phyloP scores from a whole-genome alignment of 345 rosid genomes.

The Ceriops tagal region DNA sequence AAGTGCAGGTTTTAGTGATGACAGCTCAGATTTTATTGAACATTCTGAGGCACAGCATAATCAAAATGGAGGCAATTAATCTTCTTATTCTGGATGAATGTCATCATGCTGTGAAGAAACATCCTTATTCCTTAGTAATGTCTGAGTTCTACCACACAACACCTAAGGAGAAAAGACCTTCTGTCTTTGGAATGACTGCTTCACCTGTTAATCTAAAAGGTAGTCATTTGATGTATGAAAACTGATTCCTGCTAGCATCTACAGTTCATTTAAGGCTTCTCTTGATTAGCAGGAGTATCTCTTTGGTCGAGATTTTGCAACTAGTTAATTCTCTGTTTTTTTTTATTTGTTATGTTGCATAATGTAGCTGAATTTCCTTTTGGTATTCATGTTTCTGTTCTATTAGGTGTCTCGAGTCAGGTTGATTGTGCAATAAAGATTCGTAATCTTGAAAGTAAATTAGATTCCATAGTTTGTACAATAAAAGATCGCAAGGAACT shows the following conservation, averaged over 20 bases:
- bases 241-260: conserved; percentile 7
- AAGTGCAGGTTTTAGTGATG: conserved; percentile 82
- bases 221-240: conserved; percentile 24
- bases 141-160: conserved; percentile 97
- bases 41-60: conserved; percentile 93
- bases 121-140: conserved; percentile 97
- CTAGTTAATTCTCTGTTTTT: not conserved
- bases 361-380: not conserved
- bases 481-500: conserved; percentile 93
- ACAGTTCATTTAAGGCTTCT: conserved; percentile 3
- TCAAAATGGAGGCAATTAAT: conserved; percentile 83
- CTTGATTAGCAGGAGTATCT: not conserved
- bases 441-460: conserved; percentile 93
- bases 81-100: conserved; percentile 95
- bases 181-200: conserved; percentile 99
- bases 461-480: conserved; percentile 87
- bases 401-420: conserved; percentile 90
- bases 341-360: not conserved
- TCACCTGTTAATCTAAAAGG: conserved; percentile 98
- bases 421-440: conserved; percentile 96
- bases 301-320: not conserved
- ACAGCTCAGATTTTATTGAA: conserved; percentile 95
- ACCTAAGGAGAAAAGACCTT: conserved; percentile 80
- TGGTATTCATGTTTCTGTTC: not conserved
- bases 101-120: conserved; percentile 99